Conservation (phyloP, 78 protist species). For the Capsaspora owczarzaki region DNA sequence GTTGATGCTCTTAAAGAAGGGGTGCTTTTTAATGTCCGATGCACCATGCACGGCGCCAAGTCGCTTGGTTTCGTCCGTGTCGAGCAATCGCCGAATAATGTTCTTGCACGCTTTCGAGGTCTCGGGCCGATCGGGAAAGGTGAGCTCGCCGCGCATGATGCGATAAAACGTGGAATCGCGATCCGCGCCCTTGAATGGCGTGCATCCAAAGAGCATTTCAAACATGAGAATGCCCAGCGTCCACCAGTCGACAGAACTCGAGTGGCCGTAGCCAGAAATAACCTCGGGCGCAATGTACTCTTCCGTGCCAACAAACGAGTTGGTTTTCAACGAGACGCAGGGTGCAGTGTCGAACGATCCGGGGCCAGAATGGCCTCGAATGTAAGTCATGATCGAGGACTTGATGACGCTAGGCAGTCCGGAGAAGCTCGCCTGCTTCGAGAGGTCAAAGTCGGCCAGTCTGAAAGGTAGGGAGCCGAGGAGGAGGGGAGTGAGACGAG, state of each 20-base stretch:
- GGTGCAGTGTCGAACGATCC: slow-evolving; percentile 33
- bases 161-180: background rate
- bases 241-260: slow-evolving; percentile 56
- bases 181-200: slow-evolving; percentile 21
- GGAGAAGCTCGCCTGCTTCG: background rate
- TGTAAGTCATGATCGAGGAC: background rate
- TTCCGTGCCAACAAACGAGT: slow-evolving; percentile 71
- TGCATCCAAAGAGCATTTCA: slow-evolving; percentile 44
- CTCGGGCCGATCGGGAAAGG: background rate
- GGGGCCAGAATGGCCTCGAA: too few species aligned
- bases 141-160: background rate
- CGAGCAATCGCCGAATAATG: background rate
- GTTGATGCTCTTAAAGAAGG: slow-evolving; percentile 1
- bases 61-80: background rate
- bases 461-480: too few species aligned
- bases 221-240: slow-evolving; percentile 46
- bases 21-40: slow-evolving; percentile 2
- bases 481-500: too few species aligned
- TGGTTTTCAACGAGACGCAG: background rate
- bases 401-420: slow-evolving; percentile 20
- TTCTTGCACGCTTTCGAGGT: background rate
- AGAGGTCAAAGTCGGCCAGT: slow-evolving; percentile 62
- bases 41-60: slow-evolving; percentile 14
- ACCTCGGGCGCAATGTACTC: slow-evolving; percentile 71
- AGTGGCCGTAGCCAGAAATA: background rate